Evolutionary conservation across 1,139 yeast species (phyloP).

Genomic region (Yamadazyma sp.): DNA sequence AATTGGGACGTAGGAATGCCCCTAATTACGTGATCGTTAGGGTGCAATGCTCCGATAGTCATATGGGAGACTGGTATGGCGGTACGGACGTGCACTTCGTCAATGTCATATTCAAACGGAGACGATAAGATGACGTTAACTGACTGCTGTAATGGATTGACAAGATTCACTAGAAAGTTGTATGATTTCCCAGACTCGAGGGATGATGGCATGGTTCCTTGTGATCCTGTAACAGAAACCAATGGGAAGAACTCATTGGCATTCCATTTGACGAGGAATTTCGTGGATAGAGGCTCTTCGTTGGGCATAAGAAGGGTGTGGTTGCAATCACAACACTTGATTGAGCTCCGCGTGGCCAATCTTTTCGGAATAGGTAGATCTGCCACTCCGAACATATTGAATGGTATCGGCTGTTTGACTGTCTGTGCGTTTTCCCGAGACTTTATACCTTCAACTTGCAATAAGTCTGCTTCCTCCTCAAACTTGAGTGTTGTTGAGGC

Average conservation of each 20-base stretch:
- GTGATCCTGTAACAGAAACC: slow-evolving; percentile 11
- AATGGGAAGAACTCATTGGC: slow-evolving; percentile 38
- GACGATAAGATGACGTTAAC: slow-evolving; percentile 14
- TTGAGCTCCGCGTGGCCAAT: slow-evolving; percentile 24
- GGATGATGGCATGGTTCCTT: slow-evolving; percentile 8
- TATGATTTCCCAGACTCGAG: slow-evolving; percentile 13
- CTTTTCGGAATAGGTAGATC: slow-evolving; percentile 17
- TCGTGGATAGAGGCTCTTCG: slow-evolving; percentile 28
- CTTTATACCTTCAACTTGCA: neutral
- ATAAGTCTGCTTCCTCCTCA: slow-evolving; percentile 9
- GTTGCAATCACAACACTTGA: slow-evolving; percentile 31
- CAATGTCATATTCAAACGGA: slow-evolving; percentile 8
- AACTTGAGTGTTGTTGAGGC: slow-evolving; percentile 7
- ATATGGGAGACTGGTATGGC: slow-evolving; percentile 29
- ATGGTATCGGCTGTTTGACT: neutral
- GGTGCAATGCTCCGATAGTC: slow-evolving; percentile 16
- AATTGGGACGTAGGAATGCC: slow-evolving; percentile 35
- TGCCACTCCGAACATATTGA: slow-evolving; percentile 2
- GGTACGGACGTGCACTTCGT: slow-evolving; percentile 12
- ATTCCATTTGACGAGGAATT: slow-evolving; percentile 29
- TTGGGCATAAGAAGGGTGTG: slow-evolving; percentile 27
- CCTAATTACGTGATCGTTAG: slow-evolving; percentile 14
- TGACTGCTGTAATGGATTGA: slow-evolving; percentile 28
- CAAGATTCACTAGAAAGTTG: slow-evolving; percentile 26
- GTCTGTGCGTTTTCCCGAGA: neutral